phyloP scores from a whole-genome alignment of 129 eudicot genomes.

The Daucus carota region DH1_v3.0 NC_030381.2:5398501-5399000 shows the following conservation, averaged over 20 bases:
- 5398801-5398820: slow-evolving; percentile 92
- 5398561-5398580: background rate
- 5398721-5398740: background rate
- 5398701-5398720: slow-evolving; percentile 29
- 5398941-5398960: background rate
- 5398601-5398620: background rate
- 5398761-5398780: background rate
- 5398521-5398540: background rate
- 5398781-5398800: slow-evolving; percentile 7
- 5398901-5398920: slow-evolving; percentile 82
- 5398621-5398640: slow-evolving; percentile 30
- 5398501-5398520: no score
- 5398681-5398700: slow-evolving; percentile 78
- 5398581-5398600: background rate
- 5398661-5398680: slow-evolving; percentile 60
- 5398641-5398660: slow-evolving; percentile 83
- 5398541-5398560: background rate
- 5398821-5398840: slow-evolving; percentile 92
- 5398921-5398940: slow-evolving; percentile 26
- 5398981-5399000: background rate
- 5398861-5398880: slow-evolving; percentile 73
- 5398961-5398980: background rate
- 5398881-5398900: slow-evolving; percentile 93
- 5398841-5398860: slow-evolving; percentile 92
- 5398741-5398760: background rate